Conservation (phyloP, 1,139 yeast species). For the Sugiyamaella japonica region DNA sequence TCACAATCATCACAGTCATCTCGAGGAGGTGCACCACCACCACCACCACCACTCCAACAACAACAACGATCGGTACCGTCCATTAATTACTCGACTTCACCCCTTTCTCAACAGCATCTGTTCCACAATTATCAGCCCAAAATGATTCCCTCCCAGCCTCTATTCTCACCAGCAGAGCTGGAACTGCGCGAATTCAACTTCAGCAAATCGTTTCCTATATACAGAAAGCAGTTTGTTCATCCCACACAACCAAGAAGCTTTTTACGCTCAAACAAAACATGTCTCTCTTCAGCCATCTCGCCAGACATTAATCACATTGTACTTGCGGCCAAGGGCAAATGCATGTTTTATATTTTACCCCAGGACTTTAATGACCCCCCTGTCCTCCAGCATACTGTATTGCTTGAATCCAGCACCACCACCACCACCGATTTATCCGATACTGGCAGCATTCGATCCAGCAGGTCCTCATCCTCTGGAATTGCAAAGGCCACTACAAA, state of each 20-base stretch:
- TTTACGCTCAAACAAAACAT: slow-evolving; percentile 49
- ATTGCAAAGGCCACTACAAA: not conserved
- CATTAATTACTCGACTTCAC: not conserved
- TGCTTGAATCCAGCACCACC: slow-evolving; percentile 14
- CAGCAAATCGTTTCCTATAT: slow-evolving; percentile 80
- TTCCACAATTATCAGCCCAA: slow-evolving; percentile 5
- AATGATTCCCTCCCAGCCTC: slow-evolving; percentile 6
- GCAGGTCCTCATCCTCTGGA: slow-evolving; percentile 13
- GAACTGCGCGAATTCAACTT: slow-evolving; percentile 43
- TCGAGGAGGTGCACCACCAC: not conserved
- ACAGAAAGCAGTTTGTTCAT: slow-evolving; percentile 64
- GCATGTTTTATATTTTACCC: slow-evolving; percentile 52
- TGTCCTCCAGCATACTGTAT: slow-evolving; percentile 49
- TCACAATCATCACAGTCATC: slow-evolving; percentile 5
- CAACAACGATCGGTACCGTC: not conserved
- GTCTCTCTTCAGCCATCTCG: slow-evolving; percentile 64
- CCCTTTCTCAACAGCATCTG: slow-evolving; percentile 3
- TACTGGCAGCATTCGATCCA: slow-evolving; percentile 7
- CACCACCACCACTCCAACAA: not conserved
- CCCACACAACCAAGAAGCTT: slow-evolving; percentile 61
- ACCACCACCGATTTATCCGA: not conserved
- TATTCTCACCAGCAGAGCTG: slow-evolving; percentile 23
- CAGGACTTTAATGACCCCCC: slow-evolving; percentile 52
- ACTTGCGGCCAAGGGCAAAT: slow-evolving; percentile 51
- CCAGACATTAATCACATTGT: slow-evolving; percentile 63